Base-by-base conservation (phyloP, 108 stramenopile species). In the Aureococcus anophagefferens region DNA sequence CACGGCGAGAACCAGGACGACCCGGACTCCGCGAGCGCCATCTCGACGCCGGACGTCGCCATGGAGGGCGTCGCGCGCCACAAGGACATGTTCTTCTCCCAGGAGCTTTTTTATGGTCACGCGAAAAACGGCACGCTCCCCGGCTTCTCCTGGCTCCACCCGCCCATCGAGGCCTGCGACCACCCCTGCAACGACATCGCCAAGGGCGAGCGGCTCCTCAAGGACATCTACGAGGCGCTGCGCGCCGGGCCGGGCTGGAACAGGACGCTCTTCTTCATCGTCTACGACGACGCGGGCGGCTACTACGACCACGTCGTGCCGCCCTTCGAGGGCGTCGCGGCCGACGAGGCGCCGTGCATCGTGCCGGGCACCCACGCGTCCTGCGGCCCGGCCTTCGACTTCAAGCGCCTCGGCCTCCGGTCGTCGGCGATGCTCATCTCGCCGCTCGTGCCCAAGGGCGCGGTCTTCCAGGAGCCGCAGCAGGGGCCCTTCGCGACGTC, bases 241-340 rank as follows among this genome's bases (percentile, higher is more conserved):
- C 13, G 75, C n/a, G 71, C 64, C 7, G 44, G 35, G 11, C 37
- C 63, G 25, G 25, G 64, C 25, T 72, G 71, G 71, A 76, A 76
- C 71, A 13, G n/a, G 32, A 76, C 70, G 7, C 59, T 62, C 4
- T 69, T 76, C 51, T 5, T 76, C 65, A 70, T 76, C 37, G 70
- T 69, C 30, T 76, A 71, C 44, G 75, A 76, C 70, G 75, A 76
- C 63, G 69, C 69, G 63, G 75, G 75, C 3, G 75, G 75, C 16
- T 76, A 35, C 63, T 76, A 69, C 71, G 75, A 76, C 36, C 75
- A 76, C 69, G 75, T 76, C 17, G 25, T 46, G 18, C 69, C 75
- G 30, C 75, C 75, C 28, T 0, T n/a, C 13, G 17, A 15, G 4
- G 35, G 5, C 62, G 36, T 68, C 9, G 66, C 74, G n/a, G 9